Evolutionary conservation across 768 basidiomycete genomes (phyloP), one percentile per base, ranked within the genome.

Genomic region (Mycena belliarum): DNA sequence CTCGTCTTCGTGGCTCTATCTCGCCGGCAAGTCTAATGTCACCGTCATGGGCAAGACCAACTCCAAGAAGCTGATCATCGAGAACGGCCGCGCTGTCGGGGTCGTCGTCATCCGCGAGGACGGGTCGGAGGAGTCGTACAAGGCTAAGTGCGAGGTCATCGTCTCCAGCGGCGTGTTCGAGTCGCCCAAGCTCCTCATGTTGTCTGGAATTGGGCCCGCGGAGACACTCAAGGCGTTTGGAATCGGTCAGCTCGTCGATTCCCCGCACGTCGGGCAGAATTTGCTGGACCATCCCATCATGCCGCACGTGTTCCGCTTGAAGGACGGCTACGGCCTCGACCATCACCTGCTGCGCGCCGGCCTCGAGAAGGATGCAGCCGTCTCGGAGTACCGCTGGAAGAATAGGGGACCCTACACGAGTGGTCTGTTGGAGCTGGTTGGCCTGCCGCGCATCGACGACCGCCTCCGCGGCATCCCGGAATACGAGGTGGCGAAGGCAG

Each of bases 81-180:
- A 59, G 6, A 55, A 55, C 38, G 59, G 59, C 43, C 59, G 24
- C n/a, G 59, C 59, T 18, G 53, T 55, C 44, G 59, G 59, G 28
- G 59, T 60, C 37, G 44, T 51, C 28, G 59, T 55, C 29, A 60
- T 60, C 49, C 59, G 59, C 49, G 59, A 60, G 38, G 59, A 60
- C 43, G 59, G 59, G 43, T 55, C 43, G n/a, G 59, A 55, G 49
- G 59, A 60, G 43, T 24, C 53, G 28, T 60, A 60, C 59, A 60
- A 51, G 38, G 59, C 59, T 18, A 55, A 55, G 53, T 24, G 33
- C 21, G 59, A 60, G 49, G 59, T 60, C 23, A 47, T 60, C 44
- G 49, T 60, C 2, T 55, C 53, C 1, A 55, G 53, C 38, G 59
- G 59, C 35, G 59, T 60, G 35, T 60, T 46, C 53, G 59, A 60